Conservation (phyloP, 176 grass and related monocot species). For the Poa annua region DNA sequence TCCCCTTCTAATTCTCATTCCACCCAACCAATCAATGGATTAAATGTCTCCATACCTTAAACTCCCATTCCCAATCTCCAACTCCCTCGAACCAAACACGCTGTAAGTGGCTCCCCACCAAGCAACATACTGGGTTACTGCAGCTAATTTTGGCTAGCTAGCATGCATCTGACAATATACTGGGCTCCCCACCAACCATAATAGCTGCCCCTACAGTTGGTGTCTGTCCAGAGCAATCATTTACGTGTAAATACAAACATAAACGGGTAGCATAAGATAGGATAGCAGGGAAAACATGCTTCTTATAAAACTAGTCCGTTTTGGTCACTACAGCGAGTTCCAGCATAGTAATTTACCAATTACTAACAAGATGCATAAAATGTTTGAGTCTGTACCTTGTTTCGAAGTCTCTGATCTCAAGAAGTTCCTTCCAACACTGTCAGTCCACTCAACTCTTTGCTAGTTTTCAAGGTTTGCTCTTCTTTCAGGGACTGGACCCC, state of each 20-base stretch:
- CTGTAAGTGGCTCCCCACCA: neutral
- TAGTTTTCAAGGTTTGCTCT: constrained; percentile 52
- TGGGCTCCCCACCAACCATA: neutral
- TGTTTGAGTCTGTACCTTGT: constrained; percentile 46
- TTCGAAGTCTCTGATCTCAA: constrained; percentile 80
- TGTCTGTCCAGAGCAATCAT: neutral
- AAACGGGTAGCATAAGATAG: neutral
- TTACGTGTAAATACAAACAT: neutral
- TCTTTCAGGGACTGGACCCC: constrained; percentile 59
- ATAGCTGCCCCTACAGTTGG: neutral
- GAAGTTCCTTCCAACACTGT: no score
- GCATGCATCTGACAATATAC: neutral
- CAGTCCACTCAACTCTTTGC: constrained; percentile 82
- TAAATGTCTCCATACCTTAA: no score
- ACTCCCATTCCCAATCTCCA: no score
- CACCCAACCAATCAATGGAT: no score
- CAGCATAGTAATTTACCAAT: neutral
- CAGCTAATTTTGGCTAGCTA: neutral
- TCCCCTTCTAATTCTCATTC: no score
- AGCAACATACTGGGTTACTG: neutral
- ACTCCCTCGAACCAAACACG: no score
- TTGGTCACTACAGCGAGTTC: neutral
- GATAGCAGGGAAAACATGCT: neutral
- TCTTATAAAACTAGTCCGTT: neutral
- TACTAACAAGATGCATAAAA: neutral